Base-by-base conservation (phyloP, 2,329 filamentous ascomycete species). In the Xylariomycetidae sp. region DNA sequence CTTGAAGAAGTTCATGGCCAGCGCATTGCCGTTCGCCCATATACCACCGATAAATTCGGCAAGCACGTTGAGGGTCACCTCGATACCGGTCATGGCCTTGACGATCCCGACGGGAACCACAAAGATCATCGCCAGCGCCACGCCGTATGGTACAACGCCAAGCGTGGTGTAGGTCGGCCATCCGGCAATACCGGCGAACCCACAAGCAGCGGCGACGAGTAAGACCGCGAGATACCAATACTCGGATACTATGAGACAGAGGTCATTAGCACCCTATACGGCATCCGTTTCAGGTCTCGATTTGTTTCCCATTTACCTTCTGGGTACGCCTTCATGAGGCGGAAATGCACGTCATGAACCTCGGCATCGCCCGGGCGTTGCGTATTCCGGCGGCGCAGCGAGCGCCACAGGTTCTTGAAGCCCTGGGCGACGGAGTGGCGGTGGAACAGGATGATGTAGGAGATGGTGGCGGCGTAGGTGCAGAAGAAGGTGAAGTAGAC, bases 1-100 rank as follows among this genome's bases (percentile, higher is more conserved):
- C 59, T 85, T 85, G 65, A 86, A 86, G 62, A 86, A 72, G 81
- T 87, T 87, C 71, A 85, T 80, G 30, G 80, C 80, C 40, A 86
- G 66, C 2, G 82, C 82, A 3, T 71, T 70, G 16, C 82, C 82
- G 0, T 82, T 82, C 31, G 82, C 72, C 68, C 86, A 81, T 57
- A 86, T 86, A 5, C 82, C 82, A 40, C 82, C 72, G 39, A 87
- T 71, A 48, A 82, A 84, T 53, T 85, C 81, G n/a, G 80, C 82
- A 38, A 86, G 59, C 13, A 87, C 80, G 45, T 54, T 54, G n/a
- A 86, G 65, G 4, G 80, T 80, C 4, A 85, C 64, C 51, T 79
- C 74, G 32, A 74, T 72, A 53, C 79, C 78, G 26, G 75, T 76
- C 36, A 78, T 71, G 35, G 72, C 76, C 50, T 79, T 74, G 29